Evolutionary conservation across 495 filamentous ascomycete genomes (phyloP).

Genomic region (Lineolata rhizophorae): DNA sequence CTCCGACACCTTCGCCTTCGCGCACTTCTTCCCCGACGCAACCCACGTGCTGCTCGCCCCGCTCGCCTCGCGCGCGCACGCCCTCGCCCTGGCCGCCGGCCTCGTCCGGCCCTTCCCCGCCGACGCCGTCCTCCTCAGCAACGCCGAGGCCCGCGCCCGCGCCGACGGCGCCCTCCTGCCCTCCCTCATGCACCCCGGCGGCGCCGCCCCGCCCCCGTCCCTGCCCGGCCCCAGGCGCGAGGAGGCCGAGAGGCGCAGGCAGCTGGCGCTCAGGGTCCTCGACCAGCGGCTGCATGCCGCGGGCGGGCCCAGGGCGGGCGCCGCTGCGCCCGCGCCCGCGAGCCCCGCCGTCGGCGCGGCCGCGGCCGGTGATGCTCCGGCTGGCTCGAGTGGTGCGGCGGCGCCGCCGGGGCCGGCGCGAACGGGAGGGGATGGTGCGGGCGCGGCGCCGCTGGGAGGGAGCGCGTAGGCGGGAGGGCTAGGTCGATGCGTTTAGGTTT

Average conservation of each 20-base stretch:
- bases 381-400: background rate
- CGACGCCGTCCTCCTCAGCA: conserved; percentile 63
- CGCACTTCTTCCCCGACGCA: conserved; percentile 83
- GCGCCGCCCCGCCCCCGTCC: conserved; percentile 13
- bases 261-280: conserved; percentile 70
- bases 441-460: background rate
- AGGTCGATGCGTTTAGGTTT: no score
- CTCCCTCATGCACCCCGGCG: conserved; percentile 30
- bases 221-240: conserved; percentile 40
- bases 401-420: background rate
- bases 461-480: background rate
- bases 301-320: no score
- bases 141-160: conserved; percentile 41
- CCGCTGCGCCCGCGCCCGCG: no score
- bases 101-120: conserved; percentile 74
- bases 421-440: background rate
- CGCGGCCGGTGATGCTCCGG: background rate
- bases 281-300: conserved; percentile 82
- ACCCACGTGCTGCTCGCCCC: conserved; percentile 55
- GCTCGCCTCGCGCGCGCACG: conserved; percentile 53
- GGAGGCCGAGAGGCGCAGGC: conserved; percentile 77
- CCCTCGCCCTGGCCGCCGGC: conserved; percentile 43
- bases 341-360: no score
- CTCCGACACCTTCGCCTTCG: conserved; percentile 84
- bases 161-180: conserved; percentile 49